Percentiles rank a stretch among this genome's conserved stretches.
phyloP scores from a whole-genome alignment of 1,284 basidiomycete genomes.

The Cystobasidiaceae sp. region DNA sequence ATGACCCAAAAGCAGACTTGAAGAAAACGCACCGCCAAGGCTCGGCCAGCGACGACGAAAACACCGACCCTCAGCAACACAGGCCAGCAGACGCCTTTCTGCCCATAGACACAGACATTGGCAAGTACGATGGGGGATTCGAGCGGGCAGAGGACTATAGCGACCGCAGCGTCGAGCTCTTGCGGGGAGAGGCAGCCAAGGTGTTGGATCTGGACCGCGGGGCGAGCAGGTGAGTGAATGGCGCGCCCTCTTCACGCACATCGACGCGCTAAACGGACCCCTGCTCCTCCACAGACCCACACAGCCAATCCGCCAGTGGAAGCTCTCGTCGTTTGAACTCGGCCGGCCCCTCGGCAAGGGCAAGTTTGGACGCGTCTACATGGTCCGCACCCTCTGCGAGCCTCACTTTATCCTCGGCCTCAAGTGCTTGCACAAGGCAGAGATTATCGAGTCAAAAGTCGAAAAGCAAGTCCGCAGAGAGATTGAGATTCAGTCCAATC shows the following conservation, averaged over 20 bases:
- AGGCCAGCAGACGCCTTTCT: not conserved
- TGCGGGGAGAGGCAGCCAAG: conserved; percentile 66
- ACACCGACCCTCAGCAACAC: not conserved
- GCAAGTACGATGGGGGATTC: conserved; percentile 77
- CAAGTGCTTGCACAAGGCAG: conserved; percentile 95
- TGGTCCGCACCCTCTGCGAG: conserved; percentile 84
- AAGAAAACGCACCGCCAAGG: not conserved
- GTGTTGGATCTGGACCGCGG: conserved; percentile 73
- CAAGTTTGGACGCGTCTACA: conserved; percentile 97
- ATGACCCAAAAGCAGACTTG: too few species aligned
- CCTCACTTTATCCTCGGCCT: conserved; percentile 92
- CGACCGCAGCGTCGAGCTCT: conserved; percentile 51
- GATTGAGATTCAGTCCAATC: conserved; percentile 97
- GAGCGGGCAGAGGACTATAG: conserved; percentile 59
- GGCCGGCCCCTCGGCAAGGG: conserved; percentile 95
- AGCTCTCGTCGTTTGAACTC: conserved; percentile 81
- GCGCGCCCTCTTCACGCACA: conserved; percentile 19
- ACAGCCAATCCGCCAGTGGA: conserved; percentile 57
- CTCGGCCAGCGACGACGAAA: not conserved
- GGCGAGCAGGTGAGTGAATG: conserved; percentile 33
- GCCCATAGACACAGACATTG: conserved; percentile 56
- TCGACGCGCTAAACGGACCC: conserved; percentile 18
- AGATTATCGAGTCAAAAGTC: conserved; percentile 78
- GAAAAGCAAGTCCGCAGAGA: conserved; percentile 93
- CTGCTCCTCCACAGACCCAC: conserved; percentile 16